phyloP scores from a whole-genome alignment of 2,329 filamentous ascomycete species.

The Lithohypha guttulata region DNA sequence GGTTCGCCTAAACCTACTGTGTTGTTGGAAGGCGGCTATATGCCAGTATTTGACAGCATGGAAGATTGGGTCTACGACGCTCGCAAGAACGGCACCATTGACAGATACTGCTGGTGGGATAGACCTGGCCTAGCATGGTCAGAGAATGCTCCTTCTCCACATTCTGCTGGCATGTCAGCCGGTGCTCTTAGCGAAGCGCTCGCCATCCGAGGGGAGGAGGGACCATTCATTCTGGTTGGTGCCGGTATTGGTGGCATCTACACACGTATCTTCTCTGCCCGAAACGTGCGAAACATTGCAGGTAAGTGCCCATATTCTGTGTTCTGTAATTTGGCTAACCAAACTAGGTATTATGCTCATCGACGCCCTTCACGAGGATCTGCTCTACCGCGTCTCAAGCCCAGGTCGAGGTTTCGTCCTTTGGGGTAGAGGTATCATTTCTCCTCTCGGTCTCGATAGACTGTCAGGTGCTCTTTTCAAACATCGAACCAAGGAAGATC shows the following conservation, averaged over 20 bases:
- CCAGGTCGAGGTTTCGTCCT: slow-evolving; percentile 67
- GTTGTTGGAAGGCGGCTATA: slow-evolving; percentile 73
- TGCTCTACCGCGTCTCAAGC: slow-evolving; percentile 56
- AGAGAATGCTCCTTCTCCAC: slow-evolving; percentile 85
- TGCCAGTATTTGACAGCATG: slow-evolving; percentile 66
- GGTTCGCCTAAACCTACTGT: slow-evolving; percentile 62
- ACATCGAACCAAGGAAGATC: slow-evolving; percentile 68
- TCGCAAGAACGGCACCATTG: slow-evolving; percentile 68
- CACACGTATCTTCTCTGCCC: slow-evolving; percentile 78
- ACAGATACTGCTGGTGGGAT: slow-evolving; percentile 89
- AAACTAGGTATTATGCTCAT: slow-evolving; percentile 62
- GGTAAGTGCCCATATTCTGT: slow-evolving; percentile 1
- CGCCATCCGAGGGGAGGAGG: slow-evolving; percentile 65
- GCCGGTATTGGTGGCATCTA: slow-evolving; percentile 83
- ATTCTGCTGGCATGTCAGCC: slow-evolving; percentile 85
- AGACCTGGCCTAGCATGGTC: slow-evolving; percentile 80
- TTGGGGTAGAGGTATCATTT: slow-evolving; percentile 77
- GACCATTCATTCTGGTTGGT: slow-evolving; percentile 80
- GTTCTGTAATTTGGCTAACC: not conserved
- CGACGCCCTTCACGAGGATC: slow-evolving; percentile 80
- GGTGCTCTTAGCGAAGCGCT: slow-evolving; percentile 83
- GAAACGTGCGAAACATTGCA: slow-evolving; percentile 62
- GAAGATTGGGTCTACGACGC: slow-evolving; percentile 69
- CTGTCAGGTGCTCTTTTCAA: slow-evolving; percentile 70
- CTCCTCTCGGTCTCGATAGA: slow-evolving; percentile 74